Percentiles rank a stretch among this genome's conserved stretches.
Evolutionary conservation across 805 yeast species (phyloP).

Genomic region (Maudiozyma bulderi): DNA sequence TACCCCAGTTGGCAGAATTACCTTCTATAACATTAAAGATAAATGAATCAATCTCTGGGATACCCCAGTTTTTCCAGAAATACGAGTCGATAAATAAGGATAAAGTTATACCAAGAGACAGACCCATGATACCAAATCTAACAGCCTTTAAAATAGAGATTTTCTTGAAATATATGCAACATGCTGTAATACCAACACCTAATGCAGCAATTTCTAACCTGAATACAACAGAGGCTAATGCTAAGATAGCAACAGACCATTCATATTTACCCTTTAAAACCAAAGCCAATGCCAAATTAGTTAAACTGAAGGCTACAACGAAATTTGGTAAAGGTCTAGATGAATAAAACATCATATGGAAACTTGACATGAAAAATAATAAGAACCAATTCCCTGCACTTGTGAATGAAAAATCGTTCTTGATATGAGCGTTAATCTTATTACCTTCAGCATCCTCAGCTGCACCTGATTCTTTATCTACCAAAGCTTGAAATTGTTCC

Average conservation of each 20-base stretch:
- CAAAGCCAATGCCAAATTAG: constrained; percentile 44
- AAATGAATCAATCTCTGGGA: constrained; percentile 73
- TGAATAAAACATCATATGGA: constrained; percentile 73
- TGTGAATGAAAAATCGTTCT: constrained; percentile 7
- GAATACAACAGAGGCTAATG: constrained; percentile 58
- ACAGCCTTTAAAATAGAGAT: constrained; percentile 34
- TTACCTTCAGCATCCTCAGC: constrained; percentile 9
- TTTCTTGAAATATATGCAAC: constrained; percentile 38
- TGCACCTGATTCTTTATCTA: constrained; percentile 7
- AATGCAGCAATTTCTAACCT: constrained; percentile 62
- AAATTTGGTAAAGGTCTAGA: constrained; percentile 85
- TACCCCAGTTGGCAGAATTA: constrained; percentile 73
- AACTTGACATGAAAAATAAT: constrained; percentile 53
- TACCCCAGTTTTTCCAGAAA: constrained; percentile 55
- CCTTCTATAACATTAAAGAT: constrained; percentile 70
- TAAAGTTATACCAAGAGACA: constrained; percentile 36
- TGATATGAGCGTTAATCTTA: constrained; percentile 8
- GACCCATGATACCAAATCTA: constrained; percentile 39
- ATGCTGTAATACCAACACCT: constrained; percentile 39
- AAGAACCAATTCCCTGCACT: constrained; percentile 48
- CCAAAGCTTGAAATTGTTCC: constrained; percentile 26
- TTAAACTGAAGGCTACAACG: constrained; percentile 63
- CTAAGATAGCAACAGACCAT: constrained; percentile 41
- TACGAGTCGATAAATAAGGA: constrained; percentile 52
- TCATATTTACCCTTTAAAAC: constrained; percentile 42